phyloP scores from a whole-genome alignment of 139 green algal species.

The Micromonas commoda region DNA sequence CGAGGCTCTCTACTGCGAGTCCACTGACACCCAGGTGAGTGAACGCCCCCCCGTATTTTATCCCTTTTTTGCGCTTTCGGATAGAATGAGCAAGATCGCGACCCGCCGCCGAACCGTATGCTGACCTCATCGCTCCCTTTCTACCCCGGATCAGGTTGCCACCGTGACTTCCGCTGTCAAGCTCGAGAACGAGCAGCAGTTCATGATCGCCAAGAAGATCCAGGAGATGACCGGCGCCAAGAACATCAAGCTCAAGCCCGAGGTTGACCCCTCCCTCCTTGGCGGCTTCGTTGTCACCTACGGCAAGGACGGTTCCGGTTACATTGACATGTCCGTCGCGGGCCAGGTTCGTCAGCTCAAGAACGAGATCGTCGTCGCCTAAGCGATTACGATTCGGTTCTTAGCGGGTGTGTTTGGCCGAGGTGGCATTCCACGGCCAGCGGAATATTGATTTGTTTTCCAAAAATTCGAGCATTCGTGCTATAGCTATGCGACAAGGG shows the following conservation, averaged over 20 bases:
- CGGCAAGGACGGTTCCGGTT: conserved; percentile 65
- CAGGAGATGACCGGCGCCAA: conserved; percentile 93
- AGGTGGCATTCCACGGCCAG: too few species aligned
- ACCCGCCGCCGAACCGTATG: background rate
- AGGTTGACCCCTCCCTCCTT: conserved; percentile 87
- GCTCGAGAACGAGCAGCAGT: conserved; percentile 98
- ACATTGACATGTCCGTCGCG: conserved; percentile 94
- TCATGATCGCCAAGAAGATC: conserved; percentile 99
- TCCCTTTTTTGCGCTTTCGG: too few species aligned
- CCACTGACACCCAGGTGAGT: conserved; percentile 90
- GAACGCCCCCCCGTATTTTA: too few species aligned
- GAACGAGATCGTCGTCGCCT: conserved; percentile 20
- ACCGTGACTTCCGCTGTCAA: conserved; percentile 85
- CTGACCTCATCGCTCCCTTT: background rate
- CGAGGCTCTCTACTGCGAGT: conserved; percentile 85
- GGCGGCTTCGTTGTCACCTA: conserved; percentile 94
- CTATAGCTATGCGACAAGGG: too few species aligned
- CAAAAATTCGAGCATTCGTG: too few species aligned
- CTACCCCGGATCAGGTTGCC: conserved; percentile 64
- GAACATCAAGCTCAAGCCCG: conserved; percentile 99
- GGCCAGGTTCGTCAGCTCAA: conserved; percentile 78
- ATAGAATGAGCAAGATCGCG: too few species aligned
- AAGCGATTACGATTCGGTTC: conserved; percentile 4
- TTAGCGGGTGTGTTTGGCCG: too few species aligned
- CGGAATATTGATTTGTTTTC: too few species aligned